Evolutionary conservation across 2,329 filamentous ascomycete genomes (phyloP), one percentile per base, ranked within the genome.

Genomic region (Paraphoma sp.): DNA sequence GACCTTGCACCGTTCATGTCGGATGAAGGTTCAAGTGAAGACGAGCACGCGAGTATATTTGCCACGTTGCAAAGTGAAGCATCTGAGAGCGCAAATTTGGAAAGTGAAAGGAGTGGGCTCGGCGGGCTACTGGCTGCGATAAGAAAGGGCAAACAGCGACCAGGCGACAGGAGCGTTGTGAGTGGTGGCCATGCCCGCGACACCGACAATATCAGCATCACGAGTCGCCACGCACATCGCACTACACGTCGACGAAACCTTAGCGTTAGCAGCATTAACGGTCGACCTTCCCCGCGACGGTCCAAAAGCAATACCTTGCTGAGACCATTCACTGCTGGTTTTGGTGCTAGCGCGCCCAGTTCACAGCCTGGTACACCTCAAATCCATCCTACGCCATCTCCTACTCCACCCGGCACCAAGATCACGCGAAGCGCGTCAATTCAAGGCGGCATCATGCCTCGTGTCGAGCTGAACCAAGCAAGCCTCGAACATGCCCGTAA

Each of bases 1-100:
- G 95, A 99, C 70, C 81, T 99, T 51, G 94, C 93, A 5, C 91
- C 92, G 33, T 99, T 96, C 77, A 90, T 99, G 83, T 99, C 95
- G 6, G 95, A 99, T 73, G 89, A 91, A 65, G 93, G 91, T 46
- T 97, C 93, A 1, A 97, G 92, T 68, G 94, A 91, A 38, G 93
- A 97, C 67, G 93, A 99, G 63, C 91, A 96, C 67, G 89, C 93
- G 78, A 93, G 89, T 70, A 89, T 97, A 11, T 91, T 96, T 76
- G 79, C 84, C 18, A 88, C 90, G 1, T 87, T 93, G n/a, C 87
- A 84, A 54, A 84, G 85, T 45, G 87, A 89, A 55, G 79, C 86
- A 17, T 82, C 87, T 10, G 84, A 73, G 12, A 68, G 87, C 14
- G 83, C 87, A 16, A 90, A 86, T 58, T 75, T 79, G 28, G 93